Evolutionary conservation across 495 filamentous ascomycete species (phyloP), one percentile per base, ranked within the genome.

Genomic region (Hypoxylon perforatum): DNA sequence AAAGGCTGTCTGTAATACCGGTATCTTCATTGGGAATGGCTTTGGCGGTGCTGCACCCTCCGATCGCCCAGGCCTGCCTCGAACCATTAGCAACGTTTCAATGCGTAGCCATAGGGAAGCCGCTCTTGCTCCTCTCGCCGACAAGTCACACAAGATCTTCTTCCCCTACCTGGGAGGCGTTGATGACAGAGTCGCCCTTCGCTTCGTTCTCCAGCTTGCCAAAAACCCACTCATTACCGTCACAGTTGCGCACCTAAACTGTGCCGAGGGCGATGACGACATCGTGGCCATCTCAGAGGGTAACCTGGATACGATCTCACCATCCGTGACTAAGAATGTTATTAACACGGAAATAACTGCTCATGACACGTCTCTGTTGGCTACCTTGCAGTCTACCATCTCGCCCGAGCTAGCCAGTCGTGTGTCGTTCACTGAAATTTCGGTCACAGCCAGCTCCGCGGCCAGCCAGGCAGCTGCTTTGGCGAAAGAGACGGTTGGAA

Each of bases 121-220:
- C 42, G 76, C 79, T 9, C 77, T 78, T 28, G 71, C 67, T 42
- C 88, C 82, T 12, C 77, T 87, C 41, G 76, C 77, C 11, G 84
- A 92, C 64, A 90, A 87, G 53, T 88, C 86, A 25, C 94, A 97
- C 71, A 93, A 96, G 65, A 82, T 99, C 63, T 92, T 96, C 69
- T 80, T 97, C 51, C 92, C 92, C 2, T 97, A 91, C 78, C 88
- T 96, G 59, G 95, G 95, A 42, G 92, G 93, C 4, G 74, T 81
- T 2, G 95, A 98, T 75, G 94, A 97, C 73, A 87, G 86, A n/a
- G 85, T 88, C 42, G 92, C 93, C 0, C 81, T 97, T 0, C 82
- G 89, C 4, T 85, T 97, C 30, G 88, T 95, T 5, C 82, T 97
- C 14, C 94, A 96, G 64, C 80, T 97, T 0, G 90, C 87, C 0